Conservation (phyloP, 208 protist genomes). For the Acanthamoeba rhysodes region DNA sequence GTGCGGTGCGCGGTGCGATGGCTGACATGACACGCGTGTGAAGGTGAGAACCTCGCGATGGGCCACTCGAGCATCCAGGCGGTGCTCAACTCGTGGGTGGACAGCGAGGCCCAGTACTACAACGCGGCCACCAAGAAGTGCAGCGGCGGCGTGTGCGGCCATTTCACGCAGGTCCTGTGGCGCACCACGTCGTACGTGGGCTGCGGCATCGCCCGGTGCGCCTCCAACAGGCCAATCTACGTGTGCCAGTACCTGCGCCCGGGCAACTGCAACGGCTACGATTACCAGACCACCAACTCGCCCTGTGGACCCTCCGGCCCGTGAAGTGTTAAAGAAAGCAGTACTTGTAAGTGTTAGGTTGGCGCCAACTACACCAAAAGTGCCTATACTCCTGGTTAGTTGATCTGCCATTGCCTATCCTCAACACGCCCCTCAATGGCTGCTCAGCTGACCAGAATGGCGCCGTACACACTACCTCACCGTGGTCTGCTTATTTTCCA, state of each 20-base stretch:
- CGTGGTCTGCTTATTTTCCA: no score
- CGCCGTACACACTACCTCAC: no score
- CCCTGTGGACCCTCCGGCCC: background rate
- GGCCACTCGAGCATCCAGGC: background rate
- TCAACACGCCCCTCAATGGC: no score
- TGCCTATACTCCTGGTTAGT: no score
- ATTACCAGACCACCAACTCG: background rate
- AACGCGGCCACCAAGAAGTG: background rate
- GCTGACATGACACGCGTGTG: background rate
- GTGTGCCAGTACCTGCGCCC: conserved; percentile 48
- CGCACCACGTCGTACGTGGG: conserved; percentile 39
- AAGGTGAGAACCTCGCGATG: conserved; percentile 35
- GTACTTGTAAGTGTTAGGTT: no score
- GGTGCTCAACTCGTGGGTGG: background rate
- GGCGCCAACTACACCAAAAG: no score
- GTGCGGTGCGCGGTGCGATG: background rate
- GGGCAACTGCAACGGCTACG: conserved; percentile 64
- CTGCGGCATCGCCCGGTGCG: conserved; percentile 36
- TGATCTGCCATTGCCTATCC: no score
- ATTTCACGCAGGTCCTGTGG: conserved; percentile 77
- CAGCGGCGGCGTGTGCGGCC: conserved; percentile 46
- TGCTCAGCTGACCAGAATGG: no score
- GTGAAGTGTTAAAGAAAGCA: no score
- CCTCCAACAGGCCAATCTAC: background rate
- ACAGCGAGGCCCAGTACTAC: conserved; percentile 62